Base-by-base conservation (phyloP, 2,329 filamentous ascomycete genomes). In the Sclerotinia subarctica region DNA sequence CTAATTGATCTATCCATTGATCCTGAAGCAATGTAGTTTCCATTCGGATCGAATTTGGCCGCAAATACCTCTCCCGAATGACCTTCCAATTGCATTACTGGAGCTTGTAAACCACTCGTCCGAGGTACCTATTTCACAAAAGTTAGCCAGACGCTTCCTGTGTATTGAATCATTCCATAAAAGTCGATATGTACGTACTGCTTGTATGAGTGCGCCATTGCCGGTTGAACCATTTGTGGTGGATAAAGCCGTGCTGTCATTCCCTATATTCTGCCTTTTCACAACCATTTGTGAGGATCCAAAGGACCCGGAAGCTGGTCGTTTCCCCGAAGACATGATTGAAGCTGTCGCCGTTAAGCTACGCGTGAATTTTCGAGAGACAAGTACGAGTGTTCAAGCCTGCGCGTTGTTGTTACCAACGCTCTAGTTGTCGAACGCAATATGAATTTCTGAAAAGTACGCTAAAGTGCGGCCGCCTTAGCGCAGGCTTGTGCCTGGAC, bases 1-100 rank as follows among this genome's bases (percentile, higher is more conserved):
- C 92, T 84, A 74, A 99, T 95, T 69, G 89, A 92, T 74, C 94
- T 87, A 78, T 99, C 95, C 92, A 97, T 97, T 17, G 93, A 95
- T 11, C 93, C 94, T 1, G 95, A 98, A 53, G 95, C 95, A 74
- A 98, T 95, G 72, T 93, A 84, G 71, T 93, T 90, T 54, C 94
- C 94, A 2, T 90, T 90, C 3, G 92, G 90, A 77, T 97, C 93
- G 77, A 99, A 99, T 77, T 92, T 90, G 60, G 92, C 91, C 32
- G 92, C 85, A 77, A 98, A 98, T 59, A 99, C 87, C 81, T 99
- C 95, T 26, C 92, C 93, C n/a, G 83, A 82, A 77, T 87, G 86
- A 76, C 92, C 93, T 62, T 90, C 90, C 67, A 99, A 83, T 80
- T 98, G 93, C 93, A 98, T 97, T 56, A 97, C 90, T 1, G 94